These are phyloP conservation scores for Penicillium sp. DNA, from an alignment of 2,329 filamentous ascomycete species.

Conservation along the genomic window DNA sequence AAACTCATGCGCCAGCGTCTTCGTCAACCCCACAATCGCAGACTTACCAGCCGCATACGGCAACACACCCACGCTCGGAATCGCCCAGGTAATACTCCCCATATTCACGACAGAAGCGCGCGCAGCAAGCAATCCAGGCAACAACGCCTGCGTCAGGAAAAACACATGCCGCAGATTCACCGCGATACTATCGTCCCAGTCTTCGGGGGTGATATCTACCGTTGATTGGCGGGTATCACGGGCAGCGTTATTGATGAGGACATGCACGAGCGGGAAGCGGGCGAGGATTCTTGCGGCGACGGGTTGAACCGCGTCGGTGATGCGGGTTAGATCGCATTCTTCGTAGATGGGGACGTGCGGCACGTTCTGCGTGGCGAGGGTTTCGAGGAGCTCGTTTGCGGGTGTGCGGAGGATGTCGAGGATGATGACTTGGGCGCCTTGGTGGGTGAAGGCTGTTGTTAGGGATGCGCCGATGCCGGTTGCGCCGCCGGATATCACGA, in stretches of 20 bases:
- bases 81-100: slow-evolving; percentile 38
- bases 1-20: slow-evolving; percentile 37
- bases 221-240: slow-evolving; percentile 13
- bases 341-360: no score
- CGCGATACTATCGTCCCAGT: slow-evolving; percentile 43
- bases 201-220: slow-evolving; percentile 36
- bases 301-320: no score
- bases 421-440: no score
- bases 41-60: slow-evolving; percentile 40
- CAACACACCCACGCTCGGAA: slow-evolving; percentile 30
- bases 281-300: no score
- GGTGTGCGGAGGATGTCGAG: no score
- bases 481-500: no score
- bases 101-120: slow-evolving; percentile 41
- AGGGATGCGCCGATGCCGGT: no score
- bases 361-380: no score
- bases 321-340: no score
- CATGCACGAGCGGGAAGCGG: no score
- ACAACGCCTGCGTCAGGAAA: slow-evolving; percentile 40
- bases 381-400: no score
- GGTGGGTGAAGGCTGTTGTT: no score
- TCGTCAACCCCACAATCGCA: slow-evolving; percentile 38
- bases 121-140: slow-evolving; percentile 31
- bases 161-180: slow-evolving; percentile 45
- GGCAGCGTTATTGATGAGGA: slow-evolving; percentile 39